Evolutionary conservation across 768 basidiomycete genomes (phyloP), one percentile per base, ranked within the genome.

Genomic region (Tylopilus felleus): DNA sequence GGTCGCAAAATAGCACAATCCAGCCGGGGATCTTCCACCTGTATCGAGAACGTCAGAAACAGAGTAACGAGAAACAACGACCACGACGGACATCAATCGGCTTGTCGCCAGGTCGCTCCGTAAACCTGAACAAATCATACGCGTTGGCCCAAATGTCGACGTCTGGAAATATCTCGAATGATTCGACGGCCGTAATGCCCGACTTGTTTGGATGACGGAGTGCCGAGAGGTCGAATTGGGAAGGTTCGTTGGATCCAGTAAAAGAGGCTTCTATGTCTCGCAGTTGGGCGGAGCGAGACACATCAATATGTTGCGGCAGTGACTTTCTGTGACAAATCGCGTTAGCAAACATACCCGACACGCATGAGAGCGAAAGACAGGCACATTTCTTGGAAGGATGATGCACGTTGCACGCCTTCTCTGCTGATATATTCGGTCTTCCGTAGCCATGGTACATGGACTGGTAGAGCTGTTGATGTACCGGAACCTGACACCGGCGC

Each of bases 371-470:
- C 10, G 23, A 28, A 28, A 22, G 13, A 19, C 74, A 80, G 60
- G 59, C 61, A 89, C 89, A 77, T 68, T 67, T 90, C 89, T 38
- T 80, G 77, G 25, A 65, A 17, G 52, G 63, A 69, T 23, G 59
- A 73, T 53, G 56, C 69, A 65, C 67, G 83, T 67, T 58, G 77
- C 62, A 51, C 78, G 69, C 73, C 83, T 73, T 80, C 78, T 60
- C 88, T 73, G 54, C 83, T 86, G 51, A 95, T 80, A 63, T 97
- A 95, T 63, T 94, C 93, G 0, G 94, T 96, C 68, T 90, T 93
- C 49, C 95, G 80, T 49, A 98, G 76, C 95, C 95, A 98, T 1
- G 91, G 79, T 12, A 97, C 94, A 53, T 92, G 79, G 8, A 74
- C 78, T 9, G 80, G 73, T 21, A 69, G 61, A 44, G 83, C 78